A percentile compares a stretch with the other conserved stretches of the same genome.
These are phyloP conservation scores for Globisporangium splendens DNA, from an alignment of 352 stramenopile genomes.

Conservation along the genomic window DNA sequence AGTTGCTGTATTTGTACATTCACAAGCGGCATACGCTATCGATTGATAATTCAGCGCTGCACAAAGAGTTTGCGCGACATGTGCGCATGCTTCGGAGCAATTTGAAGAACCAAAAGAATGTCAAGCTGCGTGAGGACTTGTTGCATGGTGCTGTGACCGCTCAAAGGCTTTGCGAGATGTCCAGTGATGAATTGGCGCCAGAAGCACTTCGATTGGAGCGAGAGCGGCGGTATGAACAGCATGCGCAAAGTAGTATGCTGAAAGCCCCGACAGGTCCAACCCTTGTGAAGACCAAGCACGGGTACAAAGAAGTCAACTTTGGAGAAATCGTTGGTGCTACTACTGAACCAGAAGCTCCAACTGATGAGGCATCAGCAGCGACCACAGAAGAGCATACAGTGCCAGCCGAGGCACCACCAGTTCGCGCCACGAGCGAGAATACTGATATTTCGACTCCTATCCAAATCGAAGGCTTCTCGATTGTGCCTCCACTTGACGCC, in stretches of 20 bases:
- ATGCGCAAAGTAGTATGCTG: conserved; percentile 44
- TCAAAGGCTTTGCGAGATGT: conserved; percentile 35
- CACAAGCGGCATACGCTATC: conserved; percentile 21
- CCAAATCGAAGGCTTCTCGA: conserved; percentile 1
- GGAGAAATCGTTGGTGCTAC: conserved; percentile 3
- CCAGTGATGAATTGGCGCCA: conserved; percentile 43
- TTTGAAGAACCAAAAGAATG: conserved; percentile 34
- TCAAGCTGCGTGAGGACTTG: conserved; percentile 36
- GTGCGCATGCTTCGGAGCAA: conserved; percentile 54
- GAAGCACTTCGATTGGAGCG: conserved; percentile 44
- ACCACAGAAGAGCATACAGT: background rate
- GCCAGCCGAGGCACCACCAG: background rate
- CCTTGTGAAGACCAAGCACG: conserved; percentile 52
- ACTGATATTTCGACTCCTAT: background rate
- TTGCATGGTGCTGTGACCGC: conserved; percentile 22
- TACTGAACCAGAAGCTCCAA: conserved; percentile 8
- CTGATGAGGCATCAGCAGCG: background rate
- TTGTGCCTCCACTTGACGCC: background rate
- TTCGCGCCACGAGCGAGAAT: background rate
- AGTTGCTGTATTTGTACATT: conserved; percentile 32
- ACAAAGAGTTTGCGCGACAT: conserved; percentile 43
- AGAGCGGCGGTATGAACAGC: conserved; percentile 33
- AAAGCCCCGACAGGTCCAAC: conserved; percentile 22
- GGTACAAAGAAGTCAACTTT: conserved; percentile 44
- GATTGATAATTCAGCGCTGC: conserved; percentile 26